phyloP scores from a whole-genome alignment of 1,284 basidiomycete genomes.

The Cryptococcus hybrid region DNA sequence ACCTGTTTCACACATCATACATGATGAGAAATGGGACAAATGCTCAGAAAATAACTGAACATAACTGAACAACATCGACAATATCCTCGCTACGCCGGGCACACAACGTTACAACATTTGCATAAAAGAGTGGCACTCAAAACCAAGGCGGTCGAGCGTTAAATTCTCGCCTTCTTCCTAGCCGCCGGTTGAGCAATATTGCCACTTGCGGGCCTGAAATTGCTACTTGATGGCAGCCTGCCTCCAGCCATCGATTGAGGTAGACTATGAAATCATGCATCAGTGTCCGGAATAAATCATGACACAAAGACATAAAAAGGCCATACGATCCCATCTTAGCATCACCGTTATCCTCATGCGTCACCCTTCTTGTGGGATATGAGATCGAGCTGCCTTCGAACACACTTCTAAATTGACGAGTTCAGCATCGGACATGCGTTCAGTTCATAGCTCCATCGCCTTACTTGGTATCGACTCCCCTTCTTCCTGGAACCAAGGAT shows the following conservation, averaged over 20 bases:
- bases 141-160: background rate
- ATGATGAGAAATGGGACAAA: too few species aligned
- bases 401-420: conserved; percentile 32
- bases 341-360: conserved; percentile 56
- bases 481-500: conserved; percentile 58
- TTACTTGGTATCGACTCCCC: conserved; percentile 49
- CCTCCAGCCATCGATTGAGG: conserved; percentile 40
- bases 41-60: too few species aligned
- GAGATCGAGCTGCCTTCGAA: conserved; percentile 48
- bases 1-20: too few species aligned
- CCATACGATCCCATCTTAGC: conserved; percentile 51
- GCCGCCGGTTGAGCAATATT: conserved; percentile 4
- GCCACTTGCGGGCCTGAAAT: conserved; percentile 39
- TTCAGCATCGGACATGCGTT: background rate
- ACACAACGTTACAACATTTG: too few species aligned
- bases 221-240: conserved; percentile 40
- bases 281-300: background rate
- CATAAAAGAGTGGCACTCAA: too few species aligned
- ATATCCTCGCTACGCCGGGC: too few species aligned
- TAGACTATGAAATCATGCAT: conserved; percentile 20
- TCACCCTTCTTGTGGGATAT: conserved; percentile 54
- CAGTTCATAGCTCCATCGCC: conserved; percentile 6
- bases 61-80: too few species aligned
- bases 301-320: conserved; percentile 1
- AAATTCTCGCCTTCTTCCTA: conserved; percentile 15